Evolutionary conservation across 2,329 filamentous ascomycete genomes (phyloP).

Genomic region (Cryphonectria japonica): DNA sequence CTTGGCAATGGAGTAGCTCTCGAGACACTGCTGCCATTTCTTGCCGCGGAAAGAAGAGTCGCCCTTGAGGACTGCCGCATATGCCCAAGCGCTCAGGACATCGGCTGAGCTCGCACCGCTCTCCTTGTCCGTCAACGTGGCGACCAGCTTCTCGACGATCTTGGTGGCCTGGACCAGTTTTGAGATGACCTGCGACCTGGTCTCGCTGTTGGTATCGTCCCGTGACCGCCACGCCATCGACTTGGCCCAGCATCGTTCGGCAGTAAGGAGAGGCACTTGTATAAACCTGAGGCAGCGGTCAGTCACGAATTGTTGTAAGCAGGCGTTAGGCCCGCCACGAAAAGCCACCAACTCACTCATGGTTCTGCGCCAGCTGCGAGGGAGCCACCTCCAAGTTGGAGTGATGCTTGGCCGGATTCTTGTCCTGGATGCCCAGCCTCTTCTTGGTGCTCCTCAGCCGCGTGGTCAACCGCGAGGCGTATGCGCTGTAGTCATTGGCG

Average conservation of each 20-base stretch:
- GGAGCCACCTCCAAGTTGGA: slow-evolving; percentile 72
- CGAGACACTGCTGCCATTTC: slow-evolving; percentile 79
- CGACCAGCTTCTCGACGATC: slow-evolving; percentile 69
- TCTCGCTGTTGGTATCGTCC: slow-evolving; percentile 79
- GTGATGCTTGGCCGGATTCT: slow-evolving; percentile 84
- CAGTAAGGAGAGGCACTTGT: slow-evolving; percentile 78
- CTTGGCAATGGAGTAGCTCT: slow-evolving; percentile 74
- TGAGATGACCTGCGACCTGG: slow-evolving; percentile 86
- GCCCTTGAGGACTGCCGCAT: slow-evolving; percentile 76
- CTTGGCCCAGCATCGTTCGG: slow-evolving; percentile 86
- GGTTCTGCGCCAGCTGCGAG: slow-evolving; percentile 73
- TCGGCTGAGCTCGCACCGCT: slow-evolving; percentile 72
- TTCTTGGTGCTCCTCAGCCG: slow-evolving; percentile 82
- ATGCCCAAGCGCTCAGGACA: slow-evolving; percentile 83
- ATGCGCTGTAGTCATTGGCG: slow-evolving; percentile 80
- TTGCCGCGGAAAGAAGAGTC: slow-evolving; percentile 85
- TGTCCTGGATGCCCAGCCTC: slow-evolving; percentile 82
- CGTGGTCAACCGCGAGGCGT: slow-evolving; percentile 78
- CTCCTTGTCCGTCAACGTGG: slow-evolving; percentile 65
- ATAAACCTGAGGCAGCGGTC: slow-evolving; percentile 61
- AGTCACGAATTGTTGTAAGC: not conserved
- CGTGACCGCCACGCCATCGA: slow-evolving; percentile 91
- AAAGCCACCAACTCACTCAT: slow-evolving; percentile 62
- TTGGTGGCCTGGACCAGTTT: slow-evolving; percentile 79
- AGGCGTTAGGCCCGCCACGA: not conserved